phyloP scores from a whole-genome alignment of 2,329 filamentous ascomycete genomes.

The Penicillium thymicola region DNA sequence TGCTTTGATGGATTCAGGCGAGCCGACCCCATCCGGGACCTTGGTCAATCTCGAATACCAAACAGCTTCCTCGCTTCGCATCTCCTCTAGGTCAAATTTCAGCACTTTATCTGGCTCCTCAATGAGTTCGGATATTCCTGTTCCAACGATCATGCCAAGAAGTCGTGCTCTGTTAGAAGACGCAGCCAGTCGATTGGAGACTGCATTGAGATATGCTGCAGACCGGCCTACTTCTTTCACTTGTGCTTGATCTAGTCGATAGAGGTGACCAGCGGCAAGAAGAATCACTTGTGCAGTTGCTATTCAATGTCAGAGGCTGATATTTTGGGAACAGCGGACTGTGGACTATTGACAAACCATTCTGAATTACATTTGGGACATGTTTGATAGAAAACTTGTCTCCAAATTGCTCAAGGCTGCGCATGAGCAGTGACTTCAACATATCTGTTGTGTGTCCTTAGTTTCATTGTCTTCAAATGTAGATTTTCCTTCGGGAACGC shows the following conservation, averaged over 20 bases:
- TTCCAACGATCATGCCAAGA: conserved; percentile 83
- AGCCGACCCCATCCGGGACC: conserved; percentile 62
- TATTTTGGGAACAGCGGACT: not conserved
- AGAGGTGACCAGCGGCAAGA: conserved; percentile 71
- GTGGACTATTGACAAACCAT: conserved; percentile 51
- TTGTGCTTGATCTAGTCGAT: conserved; percentile 62
- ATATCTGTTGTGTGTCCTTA: conserved; percentile 33
- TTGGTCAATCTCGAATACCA: conserved; percentile 69
- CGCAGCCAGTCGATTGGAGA: conserved; percentile 80
- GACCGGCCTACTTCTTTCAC: conserved; percentile 69
- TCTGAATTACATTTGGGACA: conserved; percentile 78
- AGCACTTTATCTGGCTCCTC: conserved; percentile 68
- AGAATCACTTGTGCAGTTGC: conserved; percentile 77
- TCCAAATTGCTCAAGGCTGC: conserved; percentile 70
- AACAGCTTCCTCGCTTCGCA: conserved; percentile 65
- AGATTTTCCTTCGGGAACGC: not conserved
- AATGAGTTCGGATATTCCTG: conserved; percentile 63
- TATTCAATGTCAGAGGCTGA: conserved; percentile 39
- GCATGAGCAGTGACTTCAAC: conserved; percentile 56
- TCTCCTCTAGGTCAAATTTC: conserved; percentile 80
- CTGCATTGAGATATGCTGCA: conserved; percentile 67
- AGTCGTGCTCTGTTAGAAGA: conserved; percentile 73
- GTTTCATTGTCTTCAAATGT: not conserved
- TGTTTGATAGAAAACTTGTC: conserved; percentile 86
- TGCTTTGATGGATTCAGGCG: conserved; percentile 50